These are phyloP conservation scores for Penicillium hesseltinei DNA, from an alignment of 2,329 filamentous ascomycete species.

Conservation along the genomic window DNA sequence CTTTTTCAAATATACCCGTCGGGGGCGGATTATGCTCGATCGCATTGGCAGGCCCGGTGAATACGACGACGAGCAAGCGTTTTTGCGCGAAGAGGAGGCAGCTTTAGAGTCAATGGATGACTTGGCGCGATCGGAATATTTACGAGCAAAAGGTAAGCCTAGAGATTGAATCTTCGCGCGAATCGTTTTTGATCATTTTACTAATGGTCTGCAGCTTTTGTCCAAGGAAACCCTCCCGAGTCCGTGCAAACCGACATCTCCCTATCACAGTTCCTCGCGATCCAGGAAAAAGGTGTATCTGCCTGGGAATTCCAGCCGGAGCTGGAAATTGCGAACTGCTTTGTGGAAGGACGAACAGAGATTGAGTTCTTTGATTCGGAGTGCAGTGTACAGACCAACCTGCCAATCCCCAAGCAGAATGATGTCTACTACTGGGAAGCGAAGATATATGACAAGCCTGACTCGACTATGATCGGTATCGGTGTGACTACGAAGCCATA, in stretches of 20 bases:
- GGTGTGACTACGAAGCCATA: constrained; percentile 97
- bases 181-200: constrained; percentile 5
- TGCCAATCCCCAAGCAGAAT: constrained; percentile 97
- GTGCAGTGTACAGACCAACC: constrained; percentile 93
- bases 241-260: constrained; percentile 96
- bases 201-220: constrained; percentile 64
- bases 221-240: constrained; percentile 91
- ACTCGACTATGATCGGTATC: constrained; percentile 80
- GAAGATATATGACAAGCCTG: constrained; percentile 97
- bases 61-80: constrained; percentile 96
- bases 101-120: constrained; percentile 96
- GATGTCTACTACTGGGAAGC: constrained; percentile 99
- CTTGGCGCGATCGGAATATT: constrained; percentile 81
- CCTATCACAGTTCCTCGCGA: constrained; percentile 92
- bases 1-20: constrained; percentile 86
- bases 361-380: constrained; percentile 99
- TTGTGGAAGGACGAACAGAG: constrained; percentile 92
- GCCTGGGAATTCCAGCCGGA: constrained; percentile 99
- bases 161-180: neutral
- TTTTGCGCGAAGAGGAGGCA: constrained; percentile 88
- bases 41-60: constrained; percentile 90
- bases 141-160: constrained; percentile 82
- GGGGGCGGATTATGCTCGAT: constrained; percentile 88
- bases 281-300: constrained; percentile 99
- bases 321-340: constrained; percentile 96